phyloP scores from a whole-genome alignment of 148 eudicot genomes.

The Persicaria tinctoria region DNA sequence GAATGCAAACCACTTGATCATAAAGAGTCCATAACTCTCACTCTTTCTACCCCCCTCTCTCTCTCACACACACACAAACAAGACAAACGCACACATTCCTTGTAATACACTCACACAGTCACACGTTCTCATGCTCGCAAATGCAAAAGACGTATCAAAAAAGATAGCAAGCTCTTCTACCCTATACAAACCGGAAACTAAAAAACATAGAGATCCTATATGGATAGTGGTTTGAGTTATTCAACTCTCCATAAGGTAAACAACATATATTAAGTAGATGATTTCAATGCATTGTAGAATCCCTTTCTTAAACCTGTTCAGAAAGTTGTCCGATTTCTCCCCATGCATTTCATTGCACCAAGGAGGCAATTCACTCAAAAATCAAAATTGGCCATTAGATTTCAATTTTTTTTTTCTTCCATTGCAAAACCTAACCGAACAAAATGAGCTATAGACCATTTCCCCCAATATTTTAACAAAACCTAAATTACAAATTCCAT shows the following conservation, averaged over 20 bases:
- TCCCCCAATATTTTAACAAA: neutral
- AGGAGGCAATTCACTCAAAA: neutral
- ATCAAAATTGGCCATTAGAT: neutral
- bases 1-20: conserved; percentile 3
- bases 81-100: neutral
- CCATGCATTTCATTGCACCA: neutral
- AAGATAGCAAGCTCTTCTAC: neutral
- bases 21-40: neutral
- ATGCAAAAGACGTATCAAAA: neutral
- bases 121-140: neutral
- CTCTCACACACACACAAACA: neutral
- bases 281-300: neutral
- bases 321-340: neutral
- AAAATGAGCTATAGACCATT: neutral
- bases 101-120: neutral
- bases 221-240: neutral
- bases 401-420: neutral
- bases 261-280: neutral
- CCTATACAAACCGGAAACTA: too few species aligned
- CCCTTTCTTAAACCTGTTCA: neutral
- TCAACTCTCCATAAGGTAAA: neutral
- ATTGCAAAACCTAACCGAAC: neutral
- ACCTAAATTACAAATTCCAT: neutral
- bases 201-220: too few species aligned
- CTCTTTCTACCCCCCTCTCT: neutral